A percentile compares a stretch with the other conserved stretches of the same genome.
Evolutionary conservation across 176 grass and related monocot species (phyloP).

Genomic region (Phyllostachys edulis): DNA sequence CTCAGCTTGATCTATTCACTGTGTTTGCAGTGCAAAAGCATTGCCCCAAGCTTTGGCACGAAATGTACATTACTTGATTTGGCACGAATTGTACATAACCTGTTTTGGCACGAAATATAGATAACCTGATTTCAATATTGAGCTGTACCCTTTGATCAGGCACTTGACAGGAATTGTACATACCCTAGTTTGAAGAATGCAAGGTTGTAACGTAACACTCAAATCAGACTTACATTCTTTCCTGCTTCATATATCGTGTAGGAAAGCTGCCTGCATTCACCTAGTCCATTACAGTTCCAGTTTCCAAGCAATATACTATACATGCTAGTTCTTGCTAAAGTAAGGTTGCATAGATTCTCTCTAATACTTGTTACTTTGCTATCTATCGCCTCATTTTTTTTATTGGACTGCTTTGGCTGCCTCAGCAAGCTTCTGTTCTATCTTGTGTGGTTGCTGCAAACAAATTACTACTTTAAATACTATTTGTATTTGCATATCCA

Average conservation of each 20-base stretch:
- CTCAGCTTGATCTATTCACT: background rate
- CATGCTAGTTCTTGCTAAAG: constrained; percentile 3
- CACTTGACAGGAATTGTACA: constrained; percentile 3
- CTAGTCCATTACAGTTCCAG: background rate
- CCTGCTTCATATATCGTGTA: background rate
- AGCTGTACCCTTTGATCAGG: background rate
- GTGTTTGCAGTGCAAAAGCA: background rate
- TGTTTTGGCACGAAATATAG: background rate
- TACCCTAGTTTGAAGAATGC: background rate
- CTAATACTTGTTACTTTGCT: background rate
- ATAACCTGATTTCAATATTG: background rate
- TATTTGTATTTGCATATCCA: constrained; percentile 4
- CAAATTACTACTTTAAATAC: background rate
- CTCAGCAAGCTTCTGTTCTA: constrained; percentile 8
- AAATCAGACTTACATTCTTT: too few species aligned
- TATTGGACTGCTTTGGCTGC: background rate
- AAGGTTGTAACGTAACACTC: background rate
- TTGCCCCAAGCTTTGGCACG: background rate
- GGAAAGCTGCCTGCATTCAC: background rate
- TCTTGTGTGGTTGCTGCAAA: background rate
- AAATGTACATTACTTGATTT: background rate
- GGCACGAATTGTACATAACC: too few species aligned
- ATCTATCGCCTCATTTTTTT: background rate
- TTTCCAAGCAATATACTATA: background rate
- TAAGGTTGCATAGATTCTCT: background rate